Conservation (phyloP, 495 filamentous ascomycete species). For the Tuber umbilicatum region DNA sequence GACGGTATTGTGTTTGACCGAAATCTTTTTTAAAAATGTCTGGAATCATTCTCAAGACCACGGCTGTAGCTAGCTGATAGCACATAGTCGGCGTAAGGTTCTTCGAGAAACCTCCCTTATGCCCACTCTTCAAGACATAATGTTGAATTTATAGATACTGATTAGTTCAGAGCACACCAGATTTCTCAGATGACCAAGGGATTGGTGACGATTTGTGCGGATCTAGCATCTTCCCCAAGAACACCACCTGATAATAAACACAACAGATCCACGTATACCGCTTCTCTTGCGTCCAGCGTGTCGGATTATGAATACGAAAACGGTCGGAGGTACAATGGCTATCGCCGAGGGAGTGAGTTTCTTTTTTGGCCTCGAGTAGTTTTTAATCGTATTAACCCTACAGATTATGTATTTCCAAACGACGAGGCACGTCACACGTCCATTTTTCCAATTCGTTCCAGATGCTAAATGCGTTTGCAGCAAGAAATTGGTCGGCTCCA, state of each 20-base stretch:
- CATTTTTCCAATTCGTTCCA: not conserved
- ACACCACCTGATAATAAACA: not conserved
- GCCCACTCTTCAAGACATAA: not conserved
- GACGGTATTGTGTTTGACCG: not conserved
- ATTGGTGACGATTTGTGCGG: constrained; percentile 14
- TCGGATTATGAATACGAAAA: constrained; percentile 23
- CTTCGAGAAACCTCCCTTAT: not conserved
- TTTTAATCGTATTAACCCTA: not conserved
- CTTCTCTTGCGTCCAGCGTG: constrained; percentile 14
- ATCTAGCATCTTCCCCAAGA: not conserved
- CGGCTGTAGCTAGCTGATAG: not conserved
- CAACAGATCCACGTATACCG: constrained; percentile 12
- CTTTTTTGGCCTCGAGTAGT: not conserved
- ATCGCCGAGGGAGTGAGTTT: constrained; percentile 46
- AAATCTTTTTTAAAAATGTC: too few relatives aligned
- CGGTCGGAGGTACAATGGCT: constrained; percentile 55
- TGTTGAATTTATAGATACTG: not conserved
- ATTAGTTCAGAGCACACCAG: not conserved
- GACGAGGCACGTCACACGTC: constrained; percentile 10
- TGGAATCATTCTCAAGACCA: not conserved
- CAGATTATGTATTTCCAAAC: constrained; percentile 24
- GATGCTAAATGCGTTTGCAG: constrained; percentile 1
- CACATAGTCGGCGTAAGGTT: not conserved
- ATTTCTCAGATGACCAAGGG: constrained; percentile 4
- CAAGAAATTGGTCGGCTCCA: constrained; percentile 23